Evolutionary conservation across 2,329 filamentous ascomycete genomes (phyloP).

Genomic region (Cercospora janseana): DNA sequence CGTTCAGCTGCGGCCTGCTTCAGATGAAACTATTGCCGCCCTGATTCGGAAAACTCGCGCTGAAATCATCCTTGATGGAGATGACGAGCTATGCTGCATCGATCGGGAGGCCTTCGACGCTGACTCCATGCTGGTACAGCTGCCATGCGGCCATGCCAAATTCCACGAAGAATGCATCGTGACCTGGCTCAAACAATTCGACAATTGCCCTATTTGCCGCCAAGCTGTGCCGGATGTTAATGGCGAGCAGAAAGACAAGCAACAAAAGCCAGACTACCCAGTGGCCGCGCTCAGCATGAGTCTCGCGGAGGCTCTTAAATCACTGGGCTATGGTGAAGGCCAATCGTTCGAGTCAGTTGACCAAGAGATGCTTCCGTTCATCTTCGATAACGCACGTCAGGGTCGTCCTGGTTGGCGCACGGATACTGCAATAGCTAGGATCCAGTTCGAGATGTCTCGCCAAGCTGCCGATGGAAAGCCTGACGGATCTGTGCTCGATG

Average conservation of each 20-base stretch:
- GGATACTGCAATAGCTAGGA: constrained; percentile 4
- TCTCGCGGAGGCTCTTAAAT: constrained; percentile 6
- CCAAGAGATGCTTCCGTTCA: constrained; percentile 4
- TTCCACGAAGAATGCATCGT: constrained; percentile 26
- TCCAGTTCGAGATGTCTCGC: constrained; percentile 5
- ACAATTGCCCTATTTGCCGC: constrained; percentile 30
- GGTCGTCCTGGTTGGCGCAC: constrained; percentile 6
- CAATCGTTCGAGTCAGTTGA: neutral
- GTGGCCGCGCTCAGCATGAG: neutral
- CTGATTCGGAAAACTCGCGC: constrained; percentile 21
- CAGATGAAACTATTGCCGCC: constrained; percentile 23
- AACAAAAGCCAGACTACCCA: neutral
- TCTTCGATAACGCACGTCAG: constrained; percentile 6
- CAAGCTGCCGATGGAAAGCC: neutral
- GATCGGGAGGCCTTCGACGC: constrained; percentile 22
- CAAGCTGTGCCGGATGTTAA: constrained; percentile 13
- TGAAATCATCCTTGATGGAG: constrained; percentile 14
- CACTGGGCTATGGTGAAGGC: neutral
- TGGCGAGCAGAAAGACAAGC: neutral
- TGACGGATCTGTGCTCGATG: neutral
- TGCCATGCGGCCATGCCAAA: constrained; percentile 28
- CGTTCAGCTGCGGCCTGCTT: constrained; percentile 19
- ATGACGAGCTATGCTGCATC: constrained; percentile 22
- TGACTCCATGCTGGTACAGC: constrained; percentile 19
- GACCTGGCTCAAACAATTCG: constrained; percentile 26